Conservation (phyloP, 805 yeast species). For the Wickerhamomyces kurtzmanii region DNA sequence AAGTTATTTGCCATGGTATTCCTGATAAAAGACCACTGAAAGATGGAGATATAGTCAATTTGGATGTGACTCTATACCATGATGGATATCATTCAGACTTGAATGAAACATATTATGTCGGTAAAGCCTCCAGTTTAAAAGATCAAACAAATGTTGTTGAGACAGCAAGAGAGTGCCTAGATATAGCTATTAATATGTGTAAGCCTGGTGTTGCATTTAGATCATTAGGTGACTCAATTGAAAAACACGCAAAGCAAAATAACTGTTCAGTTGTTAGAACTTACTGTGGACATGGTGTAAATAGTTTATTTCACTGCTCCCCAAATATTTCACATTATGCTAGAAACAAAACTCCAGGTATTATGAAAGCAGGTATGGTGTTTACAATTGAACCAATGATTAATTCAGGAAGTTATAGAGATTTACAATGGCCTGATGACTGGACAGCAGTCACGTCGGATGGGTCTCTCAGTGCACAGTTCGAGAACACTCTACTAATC, state of each 20-base stretch:
- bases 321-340: slow-evolving; percentile 95
- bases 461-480: slow-evolving; percentile 87
- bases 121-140: slow-evolving; percentile 72
- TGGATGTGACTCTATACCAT: slow-evolving; percentile 79
- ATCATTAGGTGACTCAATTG: slow-evolving; percentile 79
- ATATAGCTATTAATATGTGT: slow-evolving; percentile 71
- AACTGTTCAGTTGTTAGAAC: slow-evolving; percentile 82
- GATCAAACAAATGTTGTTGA: slow-evolving; percentile 87
- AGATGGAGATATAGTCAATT: slow-evolving; percentile 91
- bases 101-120: slow-evolving; percentile 95
- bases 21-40: slow-evolving; percentile 82
- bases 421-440: slow-evolving; percentile 90
- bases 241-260: slow-evolving; percentile 71
- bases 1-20: slow-evolving; percentile 93
- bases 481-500: slow-evolving; percentile 86
- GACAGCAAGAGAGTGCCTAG: slow-evolving; percentile 81
- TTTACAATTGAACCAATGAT: slow-evolving; percentile 98
- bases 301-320: slow-evolving; percentile 77
- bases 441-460: slow-evolving; percentile 94
- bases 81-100: slow-evolving; percentile 90
- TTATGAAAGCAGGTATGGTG: slow-evolving; percentile 91
- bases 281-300: slow-evolving; percentile 92
- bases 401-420: slow-evolving; percentile 73
- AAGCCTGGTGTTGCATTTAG: slow-evolving; percentile 91
- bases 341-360: slow-evolving; percentile 85